Percentiles rank a stretch among this genome's conserved stretches.
phyloP scores from a whole-genome alignment of 2,329 filamentous ascomycete species.

The Epichloe glyceriae region DNA sequence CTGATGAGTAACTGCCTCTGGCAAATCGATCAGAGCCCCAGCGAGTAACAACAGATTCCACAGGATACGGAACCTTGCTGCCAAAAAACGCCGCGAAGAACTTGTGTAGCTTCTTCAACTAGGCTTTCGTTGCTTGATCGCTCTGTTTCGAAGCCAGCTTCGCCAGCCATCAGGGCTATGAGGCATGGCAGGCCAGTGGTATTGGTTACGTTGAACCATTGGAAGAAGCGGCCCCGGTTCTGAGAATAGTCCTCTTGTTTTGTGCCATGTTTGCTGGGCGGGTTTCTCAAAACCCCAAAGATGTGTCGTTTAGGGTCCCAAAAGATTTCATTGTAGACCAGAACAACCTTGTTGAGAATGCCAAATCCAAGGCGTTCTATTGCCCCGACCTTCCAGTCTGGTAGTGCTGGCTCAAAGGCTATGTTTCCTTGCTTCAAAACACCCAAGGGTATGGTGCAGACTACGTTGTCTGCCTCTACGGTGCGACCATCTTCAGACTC shows the following conservation, averaged over 20 bases:
- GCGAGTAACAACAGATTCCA: conserved; percentile 79
- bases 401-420: conserved; percentile 81
- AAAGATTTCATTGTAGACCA: conserved; percentile 80
- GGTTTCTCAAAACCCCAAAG: conserved; percentile 77
- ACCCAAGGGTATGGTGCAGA: conserved; percentile 80
- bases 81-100: conserved; percentile 73
- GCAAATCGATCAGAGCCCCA: conserved; percentile 89
- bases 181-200: conserved; percentile 80
- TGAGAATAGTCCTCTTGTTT: conserved; percentile 66
- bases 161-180: conserved; percentile 88
- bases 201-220: conserved; percentile 93
- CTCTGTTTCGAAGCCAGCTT: conserved; percentile 84
- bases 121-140: conserved; percentile 60
- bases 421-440: conserved; percentile 76
- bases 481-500: conserved; percentile 65
- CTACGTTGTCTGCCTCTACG: conserved; percentile 78
- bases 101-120: conserved; percentile 64
- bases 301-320: conserved; percentile 88
- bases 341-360: conserved; percentile 84
- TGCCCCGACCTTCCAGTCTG: conserved; percentile 68
- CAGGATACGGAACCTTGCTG: conserved; percentile 56
- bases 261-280: conserved; percentile 55
- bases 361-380: conserved; percentile 84
- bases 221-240: conserved; percentile 81
- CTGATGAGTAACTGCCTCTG: conserved; percentile 90